Percentiles rank a stretch among this genome's conserved stretches.
phyloP scores from a whole-genome alignment of 176 grass and related monocot species.

The Hordeum vulgare region MorexV3_pseudomolecules_assembly NC_058519.1:114615565-114616064 shows the following conservation, averaged over 20 bases:
- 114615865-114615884: constrained; percentile 65
- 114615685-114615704: constrained; percentile 89
- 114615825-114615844: constrained; percentile 71
- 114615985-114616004: constrained; percentile 72
- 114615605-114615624: constrained; percentile 49
- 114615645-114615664: constrained; percentile 88
- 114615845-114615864: constrained; percentile 65
- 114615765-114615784: constrained; percentile 82
- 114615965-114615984: constrained; percentile 75
- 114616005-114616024: constrained; percentile 74
- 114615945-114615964: constrained; percentile 38
- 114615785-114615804: constrained; percentile 90
- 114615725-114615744: constrained; percentile 84
- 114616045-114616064: constrained; percentile 54
- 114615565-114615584: not conserved
- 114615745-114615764: constrained; percentile 75
- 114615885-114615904: constrained; percentile 60
- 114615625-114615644: constrained; percentile 77
- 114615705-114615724: constrained; percentile 48
- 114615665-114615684: constrained; percentile 77
- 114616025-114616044: constrained; percentile 75
- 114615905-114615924: constrained; percentile 65
- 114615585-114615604: constrained; percentile 2
- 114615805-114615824: constrained; percentile 70
- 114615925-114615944: constrained; percentile 84